Evolutionary conservation across 805 yeast genomes (phyloP), one percentile per base, ranked within the genome.

Genomic region (Starmerella apis): DNA sequence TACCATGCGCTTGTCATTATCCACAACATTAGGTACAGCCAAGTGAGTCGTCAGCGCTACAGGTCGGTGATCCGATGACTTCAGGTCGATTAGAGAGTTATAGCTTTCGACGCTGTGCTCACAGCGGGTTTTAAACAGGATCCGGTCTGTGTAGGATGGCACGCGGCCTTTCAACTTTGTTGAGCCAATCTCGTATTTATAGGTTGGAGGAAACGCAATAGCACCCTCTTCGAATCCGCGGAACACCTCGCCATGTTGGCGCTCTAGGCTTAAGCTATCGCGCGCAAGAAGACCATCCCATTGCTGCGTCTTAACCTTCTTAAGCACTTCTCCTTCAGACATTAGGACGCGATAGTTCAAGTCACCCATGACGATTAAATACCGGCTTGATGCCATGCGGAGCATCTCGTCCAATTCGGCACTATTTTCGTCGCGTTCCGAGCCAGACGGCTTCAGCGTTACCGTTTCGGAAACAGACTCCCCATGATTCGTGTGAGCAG

Each of bases 81-180:
- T 56, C 49, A 66, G 67, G 22, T 61, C 61, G 18, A 54, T 52
- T 24, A 56, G 43, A 9, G 62, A 39, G 10, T 41, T 52, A 47
- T 68, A 69, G 27, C 31, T 22, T 7, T 27, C 16, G 4, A 55
- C 50, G 8, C 58, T 61, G 6, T 58, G 51, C 5, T 43, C 32
- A 31, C 49, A 44, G 6, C 16, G n/a, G 3, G 64, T 63, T 1
- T 71, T 62, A 59, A 65, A 71, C 19, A 78, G 58, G 2, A 79
- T 70, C 28, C 84, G 67, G 53, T 79, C 84, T 0, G 83, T 78
- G 59, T 78, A 79, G 0, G 81, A 75, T 0, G 84, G 83, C 6
- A 66, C 62, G 43, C 83, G 65, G 18, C 59, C 63, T 3, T 57
- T 47, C 19, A 53, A 53, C 30, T 47, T 42, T 28, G 57, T 47